Evolutionary conservation across 2,329 filamentous ascomycete species (phyloP).

Genomic region (Alternaria brassicae): DNA sequence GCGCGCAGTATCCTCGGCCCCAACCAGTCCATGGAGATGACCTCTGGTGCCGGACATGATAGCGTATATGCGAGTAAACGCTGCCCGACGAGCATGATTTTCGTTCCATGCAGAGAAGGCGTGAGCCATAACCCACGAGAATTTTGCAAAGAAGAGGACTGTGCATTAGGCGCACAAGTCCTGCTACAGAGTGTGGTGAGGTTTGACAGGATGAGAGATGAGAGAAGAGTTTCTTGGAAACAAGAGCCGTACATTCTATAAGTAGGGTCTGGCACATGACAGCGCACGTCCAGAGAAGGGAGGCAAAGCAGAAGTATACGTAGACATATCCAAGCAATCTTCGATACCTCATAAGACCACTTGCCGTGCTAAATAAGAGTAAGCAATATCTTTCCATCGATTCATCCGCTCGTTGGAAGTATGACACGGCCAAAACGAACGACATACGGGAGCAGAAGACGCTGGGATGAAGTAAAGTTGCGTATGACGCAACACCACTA

Average conservation of each 20-base stretch:
- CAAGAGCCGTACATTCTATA: constrained; percentile 36
- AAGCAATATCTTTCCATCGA: not conserved
- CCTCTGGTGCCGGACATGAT: constrained; percentile 70
- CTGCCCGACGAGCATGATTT: constrained; percentile 59
- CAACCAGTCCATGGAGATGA: constrained; percentile 61
- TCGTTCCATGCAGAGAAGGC: constrained; percentile 57
- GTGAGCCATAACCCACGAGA: constrained; percentile 58
- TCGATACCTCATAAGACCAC: not conserved
- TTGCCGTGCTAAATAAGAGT: not conserved
- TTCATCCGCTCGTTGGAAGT: not conserved
- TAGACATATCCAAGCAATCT: not conserved
- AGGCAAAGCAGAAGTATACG: not conserved
- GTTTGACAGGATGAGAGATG: constrained; percentile 56
- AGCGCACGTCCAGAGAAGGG: not conserved
- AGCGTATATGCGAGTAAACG: constrained; percentile 55
- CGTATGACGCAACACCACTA: not conserved
- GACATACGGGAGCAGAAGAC: not conserved
- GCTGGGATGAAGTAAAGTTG: not conserved
- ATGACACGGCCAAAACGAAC: not conserved
- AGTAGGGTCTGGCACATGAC: not conserved
- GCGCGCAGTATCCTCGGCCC: constrained; percentile 65
- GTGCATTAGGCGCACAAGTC: constrained; percentile 57
- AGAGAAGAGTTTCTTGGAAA: constrained; percentile 43
- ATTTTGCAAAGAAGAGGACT: constrained; percentile 56
- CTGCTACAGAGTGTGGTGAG: constrained; percentile 59